Percentiles rank a stretch among this genome's conserved stretches.
Evolutionary conservation across 352 stramenopile species (phyloP).

Genomic region (Elongisporangium undulatum): DNA sequence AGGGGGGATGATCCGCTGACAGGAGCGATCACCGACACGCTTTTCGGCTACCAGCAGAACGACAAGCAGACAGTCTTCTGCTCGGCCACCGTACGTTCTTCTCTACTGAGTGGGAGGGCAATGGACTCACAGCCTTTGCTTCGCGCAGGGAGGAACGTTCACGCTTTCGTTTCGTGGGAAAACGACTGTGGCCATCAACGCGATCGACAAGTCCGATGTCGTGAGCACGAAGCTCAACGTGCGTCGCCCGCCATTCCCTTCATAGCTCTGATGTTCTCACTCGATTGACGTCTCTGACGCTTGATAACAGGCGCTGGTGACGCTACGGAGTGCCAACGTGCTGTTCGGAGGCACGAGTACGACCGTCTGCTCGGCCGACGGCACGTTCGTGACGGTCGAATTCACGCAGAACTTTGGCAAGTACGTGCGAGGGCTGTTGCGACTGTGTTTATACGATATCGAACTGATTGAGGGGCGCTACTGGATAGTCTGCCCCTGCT

Average conservation of each 20-base stretch:
- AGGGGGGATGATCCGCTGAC: constrained; percentile 73
- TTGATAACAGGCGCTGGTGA: constrained; percentile 37
- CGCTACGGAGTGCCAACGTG: constrained; percentile 48
- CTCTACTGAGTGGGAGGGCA: background rate
- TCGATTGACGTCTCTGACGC: background rate
- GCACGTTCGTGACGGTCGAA: constrained; percentile 68
- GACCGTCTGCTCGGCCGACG: constrained; percentile 56
- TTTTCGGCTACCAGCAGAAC: constrained; percentile 78
- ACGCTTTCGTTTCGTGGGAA: constrained; percentile 59
- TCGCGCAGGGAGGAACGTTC: constrained; percentile 50
- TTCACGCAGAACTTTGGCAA: constrained; percentile 77
- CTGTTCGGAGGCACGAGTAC: constrained; percentile 53
- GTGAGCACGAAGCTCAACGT: constrained; percentile 72
- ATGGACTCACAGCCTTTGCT: background rate
- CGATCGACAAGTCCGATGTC: constrained; percentile 47
- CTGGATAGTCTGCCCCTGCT: constrained; percentile 46
- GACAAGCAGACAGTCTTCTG: constrained; percentile 76
- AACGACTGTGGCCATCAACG: constrained; percentile 66
- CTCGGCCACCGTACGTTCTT: constrained; percentile 41
- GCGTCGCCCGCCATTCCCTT: constrained; percentile 3
- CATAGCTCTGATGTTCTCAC: background rate
- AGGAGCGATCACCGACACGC: constrained; percentile 42
- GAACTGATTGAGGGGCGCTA: background rate
- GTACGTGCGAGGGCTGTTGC: no score
- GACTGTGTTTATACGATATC: no score